Conservation (phyloP, 169 alveolate genomes). For the Blepharisma undulans region DNA sequence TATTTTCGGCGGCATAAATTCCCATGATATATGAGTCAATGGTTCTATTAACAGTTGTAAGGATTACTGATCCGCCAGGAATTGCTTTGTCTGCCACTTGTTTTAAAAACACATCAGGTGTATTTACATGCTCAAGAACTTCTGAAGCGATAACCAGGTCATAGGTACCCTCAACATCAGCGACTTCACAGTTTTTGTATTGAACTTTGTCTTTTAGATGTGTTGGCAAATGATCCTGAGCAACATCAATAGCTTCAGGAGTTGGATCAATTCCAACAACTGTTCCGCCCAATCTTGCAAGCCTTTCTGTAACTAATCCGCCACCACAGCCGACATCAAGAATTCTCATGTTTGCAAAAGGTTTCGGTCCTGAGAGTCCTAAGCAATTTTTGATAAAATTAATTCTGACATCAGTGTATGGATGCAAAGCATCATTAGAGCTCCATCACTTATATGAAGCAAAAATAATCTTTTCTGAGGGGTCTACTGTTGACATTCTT, state of each 20-base stretch:
- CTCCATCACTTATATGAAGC: conserved; percentile 20
- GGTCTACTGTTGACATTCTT: conserved; percentile 10
- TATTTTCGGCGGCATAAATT: conserved; percentile 51
- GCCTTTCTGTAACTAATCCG: conserved; percentile 81
- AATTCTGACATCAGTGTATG: conserved; percentile 15
- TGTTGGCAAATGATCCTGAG: conserved; percentile 46
- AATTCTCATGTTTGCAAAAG: conserved; percentile 21
- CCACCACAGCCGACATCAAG: conserved; percentile 90
- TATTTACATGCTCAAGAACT: conserved; percentile 68
- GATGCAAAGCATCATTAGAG: conserved; percentile 22
- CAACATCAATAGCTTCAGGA: conserved; percentile 38
- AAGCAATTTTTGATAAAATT: background rate
- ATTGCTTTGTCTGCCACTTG: conserved; percentile 40
- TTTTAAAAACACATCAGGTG: conserved; percentile 42
- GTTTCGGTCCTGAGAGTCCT: background rate
- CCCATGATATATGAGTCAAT: conserved; percentile 48
- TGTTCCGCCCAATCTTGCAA: conserved; percentile 78
- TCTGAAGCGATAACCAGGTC: conserved; percentile 64
- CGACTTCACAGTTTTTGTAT: conserved; percentile 54
- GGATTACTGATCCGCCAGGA: conserved; percentile 55
- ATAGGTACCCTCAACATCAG: conserved; percentile 21
- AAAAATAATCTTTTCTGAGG: background rate
- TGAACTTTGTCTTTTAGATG: conserved; percentile 41
- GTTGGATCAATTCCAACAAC: conserved; percentile 83
- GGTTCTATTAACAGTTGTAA: conserved; percentile 63